Evolutionary conservation across 805 yeast species (phyloP).

Genomic region (Lipomyces kockii): DNA sequence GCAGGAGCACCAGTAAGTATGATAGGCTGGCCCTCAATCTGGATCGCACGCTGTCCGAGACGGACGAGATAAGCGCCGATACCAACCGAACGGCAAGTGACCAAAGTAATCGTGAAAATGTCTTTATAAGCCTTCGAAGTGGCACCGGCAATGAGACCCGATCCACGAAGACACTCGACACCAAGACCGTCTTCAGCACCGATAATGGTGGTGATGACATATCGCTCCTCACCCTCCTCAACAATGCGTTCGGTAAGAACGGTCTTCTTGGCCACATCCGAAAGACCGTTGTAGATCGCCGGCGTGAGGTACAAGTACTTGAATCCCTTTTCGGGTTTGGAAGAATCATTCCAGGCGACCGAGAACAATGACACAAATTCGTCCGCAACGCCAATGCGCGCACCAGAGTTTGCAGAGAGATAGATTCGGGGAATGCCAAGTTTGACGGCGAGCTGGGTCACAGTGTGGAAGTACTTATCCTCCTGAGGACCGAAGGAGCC

Average conservation of each 20-base stretch:
- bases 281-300: conserved; percentile 66
- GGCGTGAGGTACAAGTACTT: conserved; percentile 79
- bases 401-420: conserved; percentile 98
- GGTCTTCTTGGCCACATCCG: conserved; percentile 44
- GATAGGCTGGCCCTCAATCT: conserved; percentile 98
- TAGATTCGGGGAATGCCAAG: conserved; percentile 94
- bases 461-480: conserved; percentile 88
- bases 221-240: conserved; percentile 82
- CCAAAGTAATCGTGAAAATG: conserved; percentile 95
- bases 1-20: conserved; percentile 99
- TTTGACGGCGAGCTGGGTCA: conserved; percentile 87
- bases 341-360: conserved; percentile 88
- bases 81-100: conserved; percentile 99
- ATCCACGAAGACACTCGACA: conserved; percentile 97
- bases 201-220: conserved; percentile 79
- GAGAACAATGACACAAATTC: conserved; percentile 87
- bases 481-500: conserved; percentile 99
- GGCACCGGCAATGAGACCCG: conserved; percentile 98
- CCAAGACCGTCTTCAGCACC: conserved; percentile 97
- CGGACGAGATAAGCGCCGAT: conserved; percentile 99
- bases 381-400: conserved; percentile 97
- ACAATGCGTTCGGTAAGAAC: conserved; percentile 79
- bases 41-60: conserved; percentile 98
- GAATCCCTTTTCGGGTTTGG: conserved; percentile 83
- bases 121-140: conserved; percentile 97